Evolutionary conservation across 192 early-diverging fungal genomes (phyloP), one percentile per base, ranked within the genome.

Genomic region (Entomortierella parvispora): DNA sequence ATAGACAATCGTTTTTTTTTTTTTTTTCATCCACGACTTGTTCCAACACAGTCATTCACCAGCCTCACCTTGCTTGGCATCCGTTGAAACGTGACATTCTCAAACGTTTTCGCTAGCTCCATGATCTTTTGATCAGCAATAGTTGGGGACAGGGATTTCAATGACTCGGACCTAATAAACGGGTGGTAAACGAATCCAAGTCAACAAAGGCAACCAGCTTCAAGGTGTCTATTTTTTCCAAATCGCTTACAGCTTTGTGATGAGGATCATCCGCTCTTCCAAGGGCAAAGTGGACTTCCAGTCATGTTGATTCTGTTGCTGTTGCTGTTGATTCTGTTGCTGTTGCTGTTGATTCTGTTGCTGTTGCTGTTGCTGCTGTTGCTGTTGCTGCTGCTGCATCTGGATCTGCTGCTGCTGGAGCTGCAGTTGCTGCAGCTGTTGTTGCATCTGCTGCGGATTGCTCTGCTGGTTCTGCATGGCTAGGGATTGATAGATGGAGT

Each of bases 81-180:
- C n/a, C 71, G 71, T 25, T 60, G 47, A 14, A 47, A 75, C 18
- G 71, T 75, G 50, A 75, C 63, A 61, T 75, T 66, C 51, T 75
- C 71, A 49, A 75, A 75, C 23, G 71, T 66, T 25, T 75, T 75
- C 20, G 71, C 71, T 4, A 75, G 62, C 23, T 75, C 71, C 3
- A 75, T 37, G 10, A 75, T 75, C 50, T 75, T 75, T 59, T 49
- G 42, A 17, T 75, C 71, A 0, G 56, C 63, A 37, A 75, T 75
- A 1, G 62, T 59, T 29, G 71, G 71, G 37, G 71, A 75, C 49
- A 75, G 45, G 2, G 51, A 26, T 31, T 75, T 75, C 23, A 75
- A 56, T 3, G 63, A 20, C 2, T 75, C 71, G n/a, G 71, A 65
- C 33, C 71, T 75, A 45, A 40, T n/a, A n/a, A n/a, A n/a, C n/a